Base-by-base conservation (phyloP, 2,329 filamentous ascomycete species). In the Lasiodiplodia citricola region DNA sequence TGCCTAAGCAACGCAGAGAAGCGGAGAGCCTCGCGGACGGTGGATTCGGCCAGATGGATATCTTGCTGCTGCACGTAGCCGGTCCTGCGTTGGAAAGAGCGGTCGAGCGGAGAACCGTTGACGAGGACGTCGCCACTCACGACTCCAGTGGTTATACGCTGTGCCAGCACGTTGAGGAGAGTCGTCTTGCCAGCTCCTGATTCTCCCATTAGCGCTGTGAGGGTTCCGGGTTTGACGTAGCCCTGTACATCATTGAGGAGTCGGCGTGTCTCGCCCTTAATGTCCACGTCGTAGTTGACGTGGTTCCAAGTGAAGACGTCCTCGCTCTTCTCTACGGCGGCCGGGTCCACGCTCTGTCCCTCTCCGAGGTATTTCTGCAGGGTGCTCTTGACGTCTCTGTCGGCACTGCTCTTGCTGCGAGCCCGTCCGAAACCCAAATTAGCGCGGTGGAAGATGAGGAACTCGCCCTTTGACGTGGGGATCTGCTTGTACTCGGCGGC, bases 401-500 rank as follows among this genome's bases (percentile, higher is more conserved):
- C 23, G 18, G n/a, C n/a, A n/a, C 18, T n/a, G 6, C 13, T 52
- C 18, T 23, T 52, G 50, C 21, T n/a, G 23, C 50, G 50, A 6
- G 7, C 5, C 31, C 31, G 31, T 35, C 31, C 31, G 21, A 52
- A 52, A 13, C 18, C n/a, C 6, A 52, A 6, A 7, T 13, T 23
- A 1, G 50, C 82, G 21, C 77, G 74, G 67, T 75, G 76, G 70
- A 92, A 93, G 13, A 93, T 88, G 0, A 94, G 84, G 0, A 89
- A 86, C 74, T 94, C 91, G 0, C 89, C 91, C 0, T 86, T 89
- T 1, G 83, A 81, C 0, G 86, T 87, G 2, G 60, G 23, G 4
- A 51, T 35, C 7, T 50, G 82, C 1, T 66, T 66, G 72, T 91
- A 72, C 74, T 93, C 91, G 0, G 86, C 85, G 0, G 87, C 87